These are phyloP conservation scores for Triticum aestivum DNA, from an alignment of 176 grass and related monocot species.

Conservation along the genomic window IWGSC_CS_RefSeq_v2.1 NC_057813.1:671548801-671549300, in stretches of 20 bases:
- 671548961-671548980: slow-evolving; percentile 37
- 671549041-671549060: slow-evolving; percentile 25
- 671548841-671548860: neutral
- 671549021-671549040: slow-evolving; percentile 16
- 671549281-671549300: too few relatives aligned
- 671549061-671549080: neutral
- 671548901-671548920: slow-evolving; percentile 3
- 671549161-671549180: too few relatives aligned
- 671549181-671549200: too few relatives aligned
- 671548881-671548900: neutral
- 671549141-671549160: too few relatives aligned
- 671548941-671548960: neutral
- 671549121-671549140: neutral
- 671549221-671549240: slow-evolving; percentile 20
- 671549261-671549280: neutral
- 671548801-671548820: neutral
- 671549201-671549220: too few relatives aligned
- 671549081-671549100: neutral
- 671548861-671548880: slow-evolving; percentile 9
- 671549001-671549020: neutral
- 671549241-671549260: slow-evolving; percentile 13
- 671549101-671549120: neutral
- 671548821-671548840: neutral
- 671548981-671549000: neutral
- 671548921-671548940: neutral